Evolutionary conservation across 768 basidiomycete genomes (phyloP).

Genomic region (Mycena epipterygia): DNA sequence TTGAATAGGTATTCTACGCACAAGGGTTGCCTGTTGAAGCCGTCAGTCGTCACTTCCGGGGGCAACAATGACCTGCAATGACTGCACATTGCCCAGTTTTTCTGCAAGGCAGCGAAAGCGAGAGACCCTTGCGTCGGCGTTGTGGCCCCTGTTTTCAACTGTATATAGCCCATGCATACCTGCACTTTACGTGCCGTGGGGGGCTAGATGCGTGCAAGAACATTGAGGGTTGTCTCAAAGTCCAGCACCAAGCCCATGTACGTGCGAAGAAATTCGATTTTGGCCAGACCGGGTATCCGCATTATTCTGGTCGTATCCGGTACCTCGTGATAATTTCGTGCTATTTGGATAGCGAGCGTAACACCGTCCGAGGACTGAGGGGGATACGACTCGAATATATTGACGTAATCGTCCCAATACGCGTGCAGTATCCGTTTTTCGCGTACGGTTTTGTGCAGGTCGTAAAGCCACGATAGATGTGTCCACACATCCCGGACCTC

Average conservation of each 20-base stretch:
- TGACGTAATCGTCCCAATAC: constrained; percentile 4
- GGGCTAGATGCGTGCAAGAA: neutral
- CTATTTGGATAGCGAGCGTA: neutral
- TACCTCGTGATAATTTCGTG: neutral
- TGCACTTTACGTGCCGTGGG: neutral
- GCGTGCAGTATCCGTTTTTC: neutral
- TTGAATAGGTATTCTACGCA: too few species aligned
- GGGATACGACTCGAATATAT: neutral
- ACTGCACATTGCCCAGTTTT: neutral
- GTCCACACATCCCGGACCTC: neutral
- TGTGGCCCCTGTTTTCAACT: too few species aligned
- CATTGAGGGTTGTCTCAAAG: neutral
- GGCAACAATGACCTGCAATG: too few species aligned
- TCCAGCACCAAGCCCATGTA: neutral
- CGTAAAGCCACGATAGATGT: neutral
- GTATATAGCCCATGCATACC: neutral
- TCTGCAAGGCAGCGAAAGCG: neutral
- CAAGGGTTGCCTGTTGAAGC: too few species aligned
- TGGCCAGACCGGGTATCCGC: neutral
- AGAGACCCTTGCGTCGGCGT: neutral
- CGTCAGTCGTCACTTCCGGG: too few species aligned
- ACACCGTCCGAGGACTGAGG: neutral
- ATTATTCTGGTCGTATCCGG: neutral
- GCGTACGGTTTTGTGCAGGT: constrained; percentile 15
- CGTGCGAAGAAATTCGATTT: neutral